Evolutionary conservation across 2,329 filamentous ascomycete genomes (phyloP).

Genomic region (Leptographium flavum): DNA sequence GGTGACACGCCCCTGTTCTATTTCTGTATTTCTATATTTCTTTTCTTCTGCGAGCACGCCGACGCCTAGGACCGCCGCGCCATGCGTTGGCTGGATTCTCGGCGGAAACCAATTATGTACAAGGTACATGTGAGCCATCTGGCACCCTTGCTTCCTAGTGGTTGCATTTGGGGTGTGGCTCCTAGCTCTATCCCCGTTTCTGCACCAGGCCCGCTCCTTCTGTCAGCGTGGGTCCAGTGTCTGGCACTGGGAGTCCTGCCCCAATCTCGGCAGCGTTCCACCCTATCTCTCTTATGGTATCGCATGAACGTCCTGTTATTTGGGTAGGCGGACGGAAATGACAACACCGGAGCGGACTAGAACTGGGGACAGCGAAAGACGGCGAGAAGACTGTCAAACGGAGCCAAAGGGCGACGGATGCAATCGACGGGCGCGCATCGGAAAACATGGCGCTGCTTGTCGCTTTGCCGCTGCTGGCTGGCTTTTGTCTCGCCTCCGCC

Average conservation of each 20-base stretch:
- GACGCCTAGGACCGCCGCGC: no score
- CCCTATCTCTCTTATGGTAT: slow-evolving; percentile 22
- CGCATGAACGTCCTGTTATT: slow-evolving; percentile 19
- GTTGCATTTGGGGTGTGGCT: slow-evolving; percentile 1
- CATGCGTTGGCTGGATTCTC: neutral
- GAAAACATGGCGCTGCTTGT: neutral
- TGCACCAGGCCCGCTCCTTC: neutral
- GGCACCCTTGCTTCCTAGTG: neutral
- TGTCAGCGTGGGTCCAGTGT: slow-evolving; percentile 11
- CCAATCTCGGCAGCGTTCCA: slow-evolving; percentile 26
- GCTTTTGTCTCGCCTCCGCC: neutral
- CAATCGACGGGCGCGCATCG: no score
- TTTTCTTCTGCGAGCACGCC: no score
- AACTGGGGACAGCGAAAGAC: neutral
- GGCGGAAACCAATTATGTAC: neutral
- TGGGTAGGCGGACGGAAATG: neutral
- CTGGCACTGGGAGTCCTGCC: slow-evolving; percentile 17
- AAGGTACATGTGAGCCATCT: neutral
- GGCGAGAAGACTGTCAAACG: no score
- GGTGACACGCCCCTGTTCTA: neutral
- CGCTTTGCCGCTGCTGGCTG: neutral
- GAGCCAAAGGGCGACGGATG: no score
- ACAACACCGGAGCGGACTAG: neutral
- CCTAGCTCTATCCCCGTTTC: neutral
- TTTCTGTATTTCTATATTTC: neutral